A percentile compares a stretch with the other conserved stretches of the same genome.
Evolutionary conservation across 768 basidiomycete species (phyloP).

Genomic region (Wakefieldia striispora): DNA sequence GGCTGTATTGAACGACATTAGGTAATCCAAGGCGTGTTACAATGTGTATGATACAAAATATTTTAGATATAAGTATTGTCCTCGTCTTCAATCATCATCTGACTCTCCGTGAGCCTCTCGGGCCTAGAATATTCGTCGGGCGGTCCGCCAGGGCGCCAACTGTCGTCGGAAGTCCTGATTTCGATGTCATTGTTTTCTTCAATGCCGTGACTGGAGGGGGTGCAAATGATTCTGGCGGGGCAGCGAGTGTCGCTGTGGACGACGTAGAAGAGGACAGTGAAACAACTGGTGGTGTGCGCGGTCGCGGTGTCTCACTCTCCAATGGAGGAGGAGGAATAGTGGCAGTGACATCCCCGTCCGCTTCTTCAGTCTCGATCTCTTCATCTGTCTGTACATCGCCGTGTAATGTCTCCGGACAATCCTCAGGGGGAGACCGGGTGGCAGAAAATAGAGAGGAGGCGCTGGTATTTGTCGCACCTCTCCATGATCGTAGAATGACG

Average conservation of each 20-base stretch:
- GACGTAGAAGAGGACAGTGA: constrained; percentile 40
- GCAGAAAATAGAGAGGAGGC: constrained; percentile 41
- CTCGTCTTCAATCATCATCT: constrained; percentile 13
- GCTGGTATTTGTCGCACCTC: constrained; percentile 30
- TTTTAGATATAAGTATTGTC: constrained; percentile 11
- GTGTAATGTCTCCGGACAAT: constrained; percentile 16
- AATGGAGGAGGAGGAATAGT: constrained; percentile 14
- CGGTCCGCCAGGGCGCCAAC: constrained; percentile 31
- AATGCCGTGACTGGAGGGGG: background rate
- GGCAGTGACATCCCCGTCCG: constrained; percentile 19
- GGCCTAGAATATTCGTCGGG: constrained; percentile 34
- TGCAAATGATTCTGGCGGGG: constrained; percentile 10
- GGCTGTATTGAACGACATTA: constrained; percentile 14
- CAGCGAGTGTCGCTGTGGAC: constrained; percentile 33
- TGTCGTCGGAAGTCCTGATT: constrained; percentile 23
- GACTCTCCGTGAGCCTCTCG: constrained; percentile 31
- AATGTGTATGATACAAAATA: constrained; percentile 1
- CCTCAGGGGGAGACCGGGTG: constrained; percentile 35
- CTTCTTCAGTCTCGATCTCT: constrained; percentile 13
- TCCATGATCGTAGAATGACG: constrained; percentile 53
- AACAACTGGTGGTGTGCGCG: constrained; percentile 22
- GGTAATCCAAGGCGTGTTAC: constrained; percentile 16
- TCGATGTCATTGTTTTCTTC: constrained; percentile 24
- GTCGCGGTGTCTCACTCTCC: constrained; percentile 10
- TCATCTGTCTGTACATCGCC: constrained; percentile 18